Percentiles rank a stretch among this genome's conserved stretches.
Conservation (phyloP, 1,284 basidiomycete species). For the Cryptococcus sp. region DNA sequence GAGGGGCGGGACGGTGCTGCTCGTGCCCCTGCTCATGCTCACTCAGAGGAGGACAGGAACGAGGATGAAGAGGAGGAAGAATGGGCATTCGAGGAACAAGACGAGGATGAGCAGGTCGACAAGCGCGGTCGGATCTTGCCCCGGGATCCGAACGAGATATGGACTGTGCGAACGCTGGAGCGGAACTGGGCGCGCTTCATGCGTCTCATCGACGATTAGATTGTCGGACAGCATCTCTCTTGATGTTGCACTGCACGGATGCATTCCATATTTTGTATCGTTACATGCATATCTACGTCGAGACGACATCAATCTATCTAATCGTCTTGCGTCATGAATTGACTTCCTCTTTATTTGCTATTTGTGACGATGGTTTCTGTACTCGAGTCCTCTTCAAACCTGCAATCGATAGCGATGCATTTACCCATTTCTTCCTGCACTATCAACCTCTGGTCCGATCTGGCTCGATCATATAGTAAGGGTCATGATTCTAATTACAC, state of each 20-base stretch:
- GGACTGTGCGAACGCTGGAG: slow-evolving; percentile 46
- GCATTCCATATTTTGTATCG: too few species aligned
- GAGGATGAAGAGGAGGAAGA: slow-evolving; percentile 17
- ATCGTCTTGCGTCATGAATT: too few species aligned
- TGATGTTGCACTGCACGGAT: too few species aligned
- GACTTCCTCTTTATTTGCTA: too few species aligned
- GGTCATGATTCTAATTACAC: slow-evolving; percentile 2
- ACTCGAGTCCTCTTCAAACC: too few species aligned
- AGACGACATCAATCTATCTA: too few species aligned
- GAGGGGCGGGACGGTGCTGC: slow-evolving; percentile 32
- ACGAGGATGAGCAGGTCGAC: slow-evolving; percentile 23
- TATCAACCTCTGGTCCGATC: neutral
- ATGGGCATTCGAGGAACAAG: slow-evolving; percentile 19
- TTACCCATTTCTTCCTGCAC: too few species aligned
- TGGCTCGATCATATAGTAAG: slow-evolving; percentile 1
- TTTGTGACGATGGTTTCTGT: too few species aligned
- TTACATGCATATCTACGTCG: too few species aligned
- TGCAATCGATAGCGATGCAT: too few species aligned
- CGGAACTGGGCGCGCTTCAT: slow-evolving; percentile 54
- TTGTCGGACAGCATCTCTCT: neutral
- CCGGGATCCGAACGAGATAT: slow-evolving; percentile 16
- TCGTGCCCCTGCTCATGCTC: slow-evolving; percentile 11
- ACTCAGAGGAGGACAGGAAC: slow-evolving; percentile 22
- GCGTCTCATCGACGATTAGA: slow-evolving; percentile 19
- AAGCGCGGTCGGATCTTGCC: slow-evolving; percentile 12